Evolutionary conservation across 352 stramenopile species (phyloP).

Genomic region (Phytopythium aichiense): DNA sequence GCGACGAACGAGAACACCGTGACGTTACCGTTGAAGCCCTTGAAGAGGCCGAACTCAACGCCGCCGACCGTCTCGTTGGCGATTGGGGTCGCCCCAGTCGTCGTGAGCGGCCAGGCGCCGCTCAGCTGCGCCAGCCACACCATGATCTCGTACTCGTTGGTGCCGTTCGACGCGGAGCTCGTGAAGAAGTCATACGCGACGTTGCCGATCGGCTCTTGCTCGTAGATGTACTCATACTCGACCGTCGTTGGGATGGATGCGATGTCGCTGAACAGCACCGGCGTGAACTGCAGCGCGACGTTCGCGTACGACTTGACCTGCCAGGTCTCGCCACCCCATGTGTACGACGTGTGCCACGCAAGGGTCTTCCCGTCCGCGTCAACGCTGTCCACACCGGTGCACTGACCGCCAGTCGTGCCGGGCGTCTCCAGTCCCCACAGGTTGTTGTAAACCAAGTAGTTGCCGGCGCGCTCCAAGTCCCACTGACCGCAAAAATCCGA

Average conservation of each 20-base stretch:
- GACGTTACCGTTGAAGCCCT: conserved; percentile 24
- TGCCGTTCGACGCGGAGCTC: conserved; percentile 15
- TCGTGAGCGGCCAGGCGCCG: conserved; percentile 22
- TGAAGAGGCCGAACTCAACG: conserved; percentile 16
- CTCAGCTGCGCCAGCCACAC: conserved; percentile 32
- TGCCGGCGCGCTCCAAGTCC: conserved; percentile 16
- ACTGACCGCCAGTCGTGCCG: conserved; percentile 15
- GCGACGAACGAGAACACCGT: conserved; percentile 28
- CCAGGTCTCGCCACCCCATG: conserved; percentile 18
- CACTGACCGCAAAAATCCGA: conserved; percentile 26
- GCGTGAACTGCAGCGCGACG: conserved; percentile 20
- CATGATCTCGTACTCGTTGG: conserved; percentile 36
- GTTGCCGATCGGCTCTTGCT: conserved; percentile 15
- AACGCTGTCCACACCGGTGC: conserved; percentile 12
- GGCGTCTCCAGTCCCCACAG: conserved; percentile 24
- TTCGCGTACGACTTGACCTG: conserved; percentile 30
- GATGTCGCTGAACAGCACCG: conserved; percentile 21
- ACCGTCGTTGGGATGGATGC: conserved; percentile 31
- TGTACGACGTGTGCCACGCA: conserved; percentile 20
- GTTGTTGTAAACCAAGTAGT: conserved; percentile 40
- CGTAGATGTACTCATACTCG: conserved; percentile 30
- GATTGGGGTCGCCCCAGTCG: conserved; percentile 2
- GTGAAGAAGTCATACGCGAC: conserved; percentile 37
- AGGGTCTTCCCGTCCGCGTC: conserved; percentile 11
- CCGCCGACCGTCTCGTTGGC: conserved; percentile 9